Evolutionary conservation across 352 stramenopile species (phyloP).

Genomic region (Pythium phragmiticola): DNA sequence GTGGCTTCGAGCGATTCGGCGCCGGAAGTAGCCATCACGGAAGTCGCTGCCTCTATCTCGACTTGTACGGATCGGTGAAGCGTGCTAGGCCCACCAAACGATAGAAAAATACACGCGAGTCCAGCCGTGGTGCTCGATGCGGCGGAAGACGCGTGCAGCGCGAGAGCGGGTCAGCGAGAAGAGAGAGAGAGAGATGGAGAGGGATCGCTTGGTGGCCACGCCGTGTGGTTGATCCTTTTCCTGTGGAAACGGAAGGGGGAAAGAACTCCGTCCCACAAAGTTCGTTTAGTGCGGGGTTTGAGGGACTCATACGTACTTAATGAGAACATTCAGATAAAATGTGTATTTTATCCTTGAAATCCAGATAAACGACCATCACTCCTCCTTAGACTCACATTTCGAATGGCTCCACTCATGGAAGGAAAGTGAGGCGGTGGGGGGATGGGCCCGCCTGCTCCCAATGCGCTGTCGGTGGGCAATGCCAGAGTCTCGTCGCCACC

Average conservation of each 20-base stretch:
- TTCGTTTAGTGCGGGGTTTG: background rate
- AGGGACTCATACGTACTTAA: background rate
- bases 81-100: background rate
- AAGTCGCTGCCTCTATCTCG: background rate
- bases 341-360: too few species aligned
- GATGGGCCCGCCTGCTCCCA: background rate
- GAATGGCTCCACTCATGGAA: background rate
- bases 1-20: conserved; percentile 33
- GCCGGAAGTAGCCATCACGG: conserved; percentile 6
- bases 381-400: too few species aligned
- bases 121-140: background rate
- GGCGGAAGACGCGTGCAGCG: background rate
- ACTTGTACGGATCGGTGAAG: conserved; percentile 5
- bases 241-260: background rate
- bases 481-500: background rate
- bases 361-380: too few species aligned
- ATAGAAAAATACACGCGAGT: background rate
- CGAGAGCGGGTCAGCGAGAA: background rate
- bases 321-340: too few species aligned
- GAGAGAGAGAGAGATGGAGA: background rate
- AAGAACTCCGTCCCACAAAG: background rate
- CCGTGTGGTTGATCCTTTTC: background rate
- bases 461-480: background rate
- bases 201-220: too few species aligned
- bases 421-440: background rate